Evolutionary conservation across 2,329 filamentous ascomycete species (phyloP).

Genomic region (Neurospora sp.): DNA sequence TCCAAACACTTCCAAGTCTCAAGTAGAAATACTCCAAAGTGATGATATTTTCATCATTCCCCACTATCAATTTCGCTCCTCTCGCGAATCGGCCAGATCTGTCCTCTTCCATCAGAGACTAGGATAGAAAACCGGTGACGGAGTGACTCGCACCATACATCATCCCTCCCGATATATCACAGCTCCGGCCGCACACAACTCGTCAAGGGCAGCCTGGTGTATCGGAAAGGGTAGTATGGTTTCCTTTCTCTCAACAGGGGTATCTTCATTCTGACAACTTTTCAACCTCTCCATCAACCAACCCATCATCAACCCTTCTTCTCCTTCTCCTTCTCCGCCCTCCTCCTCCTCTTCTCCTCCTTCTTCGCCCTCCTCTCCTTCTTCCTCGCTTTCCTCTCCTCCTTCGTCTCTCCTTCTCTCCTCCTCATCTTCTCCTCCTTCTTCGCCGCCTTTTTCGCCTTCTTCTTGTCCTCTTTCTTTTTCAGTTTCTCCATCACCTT

Average conservation of each 20-base stretch:
- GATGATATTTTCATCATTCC: not conserved
- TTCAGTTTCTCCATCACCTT: conserved; percentile 5
- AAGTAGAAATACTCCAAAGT: not conserved
- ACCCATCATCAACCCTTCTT: conserved; percentile 3
- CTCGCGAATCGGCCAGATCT: not conserved
- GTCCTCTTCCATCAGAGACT: not conserved
- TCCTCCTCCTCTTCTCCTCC: conserved; percentile 31
- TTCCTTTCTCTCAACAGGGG: not conserved
- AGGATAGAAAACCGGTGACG: not conserved
- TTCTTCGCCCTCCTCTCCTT: conserved; percentile 33
- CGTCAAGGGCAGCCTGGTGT: not conserved
- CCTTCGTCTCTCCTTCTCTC: conserved; percentile 15
- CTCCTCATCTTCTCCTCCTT: conserved; percentile 20
- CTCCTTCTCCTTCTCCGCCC: conserved; percentile 29
- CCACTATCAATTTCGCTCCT: not conserved
- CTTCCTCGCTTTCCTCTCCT: conserved; percentile 16
- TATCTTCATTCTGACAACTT: not conserved
- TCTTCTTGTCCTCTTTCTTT: conserved; percentile 16
- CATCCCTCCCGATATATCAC: not conserved
- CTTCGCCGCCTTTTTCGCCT: conserved; percentile 17
- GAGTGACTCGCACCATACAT: not conserved
- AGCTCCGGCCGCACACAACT: not conserved
- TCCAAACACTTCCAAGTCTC: not conserved
- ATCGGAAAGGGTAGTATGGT: not conserved
- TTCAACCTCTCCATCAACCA: not conserved